These are phyloP conservation scores for Candida multigemmis DNA, from an alignment of 805 yeast species.

Conservation along the genomic window DNA sequence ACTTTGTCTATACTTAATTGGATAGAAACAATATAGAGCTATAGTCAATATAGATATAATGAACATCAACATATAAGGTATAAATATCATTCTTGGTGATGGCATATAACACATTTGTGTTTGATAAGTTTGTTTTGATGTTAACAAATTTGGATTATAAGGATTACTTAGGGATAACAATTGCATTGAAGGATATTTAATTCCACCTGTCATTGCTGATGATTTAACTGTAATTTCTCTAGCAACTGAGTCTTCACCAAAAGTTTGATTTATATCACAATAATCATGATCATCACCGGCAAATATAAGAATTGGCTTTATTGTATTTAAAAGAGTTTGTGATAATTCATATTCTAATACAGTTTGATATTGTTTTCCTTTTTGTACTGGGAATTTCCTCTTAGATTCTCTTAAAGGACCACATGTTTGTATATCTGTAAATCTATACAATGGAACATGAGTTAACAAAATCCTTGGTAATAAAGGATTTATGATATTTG, in stretches of 20 bases:
- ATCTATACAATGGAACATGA: constrained; percentile 84
- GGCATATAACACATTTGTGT: constrained; percentile 53
- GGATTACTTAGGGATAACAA: constrained; percentile 34
- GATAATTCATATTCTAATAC: constrained; percentile 56
- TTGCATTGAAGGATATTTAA: constrained; percentile 32
- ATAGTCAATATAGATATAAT: too few species aligned
- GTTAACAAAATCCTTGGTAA: constrained; percentile 62
- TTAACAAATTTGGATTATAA: constrained; percentile 5
- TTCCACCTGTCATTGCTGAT: constrained; percentile 33
- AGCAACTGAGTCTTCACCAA: constrained; percentile 4
- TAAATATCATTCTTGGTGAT: too few species aligned
- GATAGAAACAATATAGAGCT: too few species aligned
- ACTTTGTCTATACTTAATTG: too few species aligned
- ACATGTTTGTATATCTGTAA: constrained; percentile 53
- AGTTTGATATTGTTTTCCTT: constrained; percentile 85
- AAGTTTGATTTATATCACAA: constrained; percentile 62
- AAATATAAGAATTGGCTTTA: constrained; percentile 63
- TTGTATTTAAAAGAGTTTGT: constrained; percentile 42
- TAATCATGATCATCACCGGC: constrained; percentile 98
- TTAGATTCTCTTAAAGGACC: constrained; percentile 70
- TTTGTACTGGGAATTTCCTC: constrained; percentile 53
- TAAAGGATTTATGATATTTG: constrained; percentile 12
- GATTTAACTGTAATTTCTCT: constrained; percentile 32
- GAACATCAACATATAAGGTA: constrained; percentile 20
- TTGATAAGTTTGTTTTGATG: constrained; percentile 10